Percentiles rank a stretch among this genome's conserved stretches.
Evolutionary conservation across 805 yeast species (phyloP).

Genomic region (Pichia nakasei): DNA sequence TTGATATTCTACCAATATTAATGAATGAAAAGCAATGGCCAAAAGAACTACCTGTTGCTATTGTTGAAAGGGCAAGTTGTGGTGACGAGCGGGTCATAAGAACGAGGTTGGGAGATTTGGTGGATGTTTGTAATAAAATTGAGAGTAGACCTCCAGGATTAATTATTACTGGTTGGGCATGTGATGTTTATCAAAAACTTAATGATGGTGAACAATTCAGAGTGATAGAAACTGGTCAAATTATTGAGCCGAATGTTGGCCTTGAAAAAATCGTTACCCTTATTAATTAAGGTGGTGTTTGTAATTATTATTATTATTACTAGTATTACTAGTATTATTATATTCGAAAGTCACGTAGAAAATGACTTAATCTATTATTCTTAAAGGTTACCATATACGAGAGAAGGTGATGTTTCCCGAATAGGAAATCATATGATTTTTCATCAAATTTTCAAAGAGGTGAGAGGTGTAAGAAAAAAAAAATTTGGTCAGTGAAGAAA

Average conservation of each 20-base stretch:
- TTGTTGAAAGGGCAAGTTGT: conserved; percentile 87
- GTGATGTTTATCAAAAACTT: conserved; percentile 29
- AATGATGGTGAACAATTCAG: conserved; percentile 15
- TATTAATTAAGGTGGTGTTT: conserved; percentile 6
- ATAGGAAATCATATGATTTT: too few species aligned
- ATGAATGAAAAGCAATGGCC: conserved; percentile 51
- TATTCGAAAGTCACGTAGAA: too few species aligned
- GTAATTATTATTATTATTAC: too few species aligned
- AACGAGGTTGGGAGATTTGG: conserved; percentile 57
- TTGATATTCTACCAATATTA: conserved; percentile 42
- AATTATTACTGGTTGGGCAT: conserved; percentile 72
- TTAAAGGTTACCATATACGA: too few species aligned
- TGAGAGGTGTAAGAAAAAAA: too few species aligned
- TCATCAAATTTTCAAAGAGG: too few species aligned
- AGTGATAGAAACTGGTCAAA: conserved; percentile 16
- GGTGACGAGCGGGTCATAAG: conserved; percentile 85
- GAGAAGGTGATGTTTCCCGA: too few species aligned
- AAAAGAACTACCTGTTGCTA: conserved; percentile 63
- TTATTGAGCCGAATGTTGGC: conserved; percentile 7
- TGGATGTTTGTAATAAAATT: conserved; percentile 60
- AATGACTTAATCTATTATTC: too few species aligned
- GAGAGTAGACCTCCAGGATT: conserved; percentile 94
- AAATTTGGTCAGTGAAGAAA: background rate
- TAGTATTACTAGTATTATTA: too few species aligned
- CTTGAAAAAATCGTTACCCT: conserved; percentile 9